Evolutionary conservation across 768 basidiomycete genomes (phyloP).

Genomic region (Boletus rubroflammeus): DNA sequence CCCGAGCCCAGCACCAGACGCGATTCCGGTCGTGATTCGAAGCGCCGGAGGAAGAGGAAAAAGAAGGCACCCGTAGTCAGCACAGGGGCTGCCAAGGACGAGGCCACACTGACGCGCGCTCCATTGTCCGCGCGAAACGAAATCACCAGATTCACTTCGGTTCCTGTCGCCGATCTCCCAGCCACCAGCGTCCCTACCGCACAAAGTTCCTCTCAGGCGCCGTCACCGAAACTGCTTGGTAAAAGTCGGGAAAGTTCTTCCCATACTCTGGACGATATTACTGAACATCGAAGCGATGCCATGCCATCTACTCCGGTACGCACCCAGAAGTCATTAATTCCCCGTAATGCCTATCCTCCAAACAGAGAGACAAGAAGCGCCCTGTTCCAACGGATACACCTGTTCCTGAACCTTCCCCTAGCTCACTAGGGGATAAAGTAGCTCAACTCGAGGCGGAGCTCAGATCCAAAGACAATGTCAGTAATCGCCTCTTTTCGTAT

Average conservation of each 20-base stretch:
- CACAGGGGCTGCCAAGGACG: slow-evolving; percentile 6
- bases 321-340: neutral
- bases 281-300: neutral
- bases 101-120: slow-evolving; percentile 9
- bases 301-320: slow-evolving; percentile 17
- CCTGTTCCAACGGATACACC: neutral
- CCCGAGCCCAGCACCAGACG: slow-evolving; percentile 13
- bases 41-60: slow-evolving; percentile 27
- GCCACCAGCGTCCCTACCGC: neutral
- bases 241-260: neutral
- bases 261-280: neutral
- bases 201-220: neutral
- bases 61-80: slow-evolving; percentile 28
- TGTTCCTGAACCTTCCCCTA: neutral
- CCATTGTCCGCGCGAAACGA: slow-evolving; percentile 24
- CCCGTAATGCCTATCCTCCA: slow-evolving; percentile 4
- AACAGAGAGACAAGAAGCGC: slow-evolving; percentile 7
- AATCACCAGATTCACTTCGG: slow-evolving; percentile 26
- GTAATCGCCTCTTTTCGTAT: slow-evolving; percentile 7
- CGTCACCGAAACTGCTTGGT: neutral
- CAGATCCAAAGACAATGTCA: slow-evolving; percentile 37
- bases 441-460: slow-evolving; percentile 45
- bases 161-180: slow-evolving; percentile 8
- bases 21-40: slow-evolving; percentile 23
- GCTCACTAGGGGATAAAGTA: slow-evolving; percentile 25